Base-by-base conservation (phyloP, 495 filamentous ascomycete genomes). In the Entonaema liquescens region DNA sequence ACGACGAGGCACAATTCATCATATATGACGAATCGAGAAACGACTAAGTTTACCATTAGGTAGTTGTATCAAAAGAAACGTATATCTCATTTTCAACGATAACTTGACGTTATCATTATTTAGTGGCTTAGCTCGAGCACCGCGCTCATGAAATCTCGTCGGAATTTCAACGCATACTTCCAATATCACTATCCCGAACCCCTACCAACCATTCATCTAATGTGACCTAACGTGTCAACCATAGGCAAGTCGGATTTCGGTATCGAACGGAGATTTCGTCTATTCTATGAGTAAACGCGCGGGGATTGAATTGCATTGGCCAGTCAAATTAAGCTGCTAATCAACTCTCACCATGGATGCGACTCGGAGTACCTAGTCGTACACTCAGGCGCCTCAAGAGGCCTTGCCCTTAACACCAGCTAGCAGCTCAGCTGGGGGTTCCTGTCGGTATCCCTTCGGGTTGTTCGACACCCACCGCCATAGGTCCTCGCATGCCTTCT, bases 381-480 rank as follows among this genome's bases (percentile, higher is more conserved):
- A 31, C 35, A 15, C 42, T 25, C 49, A 53, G 19, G 25, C 17
- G 57, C 57, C 53, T 71, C 49, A 79, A 56, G 76, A 77, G 59
- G 73, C 72, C 60, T 74, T 77, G 2, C 75, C 74, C 75, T 93
- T 89, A 73, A 95, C 77, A 74, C 85, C 84, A 62, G 91, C 90
- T 28, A 98, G 76, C 72, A 99, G 85, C 79, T 91, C 90, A 65
- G 93, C 87, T 31, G 95, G 95, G 21, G 95, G 93, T 70, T 92
- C 82, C 82, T 98, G 94, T 58, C 93, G 85, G 83, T 98, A 98
- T 17, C 95, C 95, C 83, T 93, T 87, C 44, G 95, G 95, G 82
- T 99, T 98, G 82, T 98, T 98, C 79, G 91, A 87, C 23, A 88
- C 87, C 95, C 95, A 99, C 75, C 88, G 90, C 95, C 95, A 99